These are phyloP conservation scores for Mucor ambiguus DNA, from an alignment of 371 early-diverging fungal species.

Conservation along the genomic window DNA sequence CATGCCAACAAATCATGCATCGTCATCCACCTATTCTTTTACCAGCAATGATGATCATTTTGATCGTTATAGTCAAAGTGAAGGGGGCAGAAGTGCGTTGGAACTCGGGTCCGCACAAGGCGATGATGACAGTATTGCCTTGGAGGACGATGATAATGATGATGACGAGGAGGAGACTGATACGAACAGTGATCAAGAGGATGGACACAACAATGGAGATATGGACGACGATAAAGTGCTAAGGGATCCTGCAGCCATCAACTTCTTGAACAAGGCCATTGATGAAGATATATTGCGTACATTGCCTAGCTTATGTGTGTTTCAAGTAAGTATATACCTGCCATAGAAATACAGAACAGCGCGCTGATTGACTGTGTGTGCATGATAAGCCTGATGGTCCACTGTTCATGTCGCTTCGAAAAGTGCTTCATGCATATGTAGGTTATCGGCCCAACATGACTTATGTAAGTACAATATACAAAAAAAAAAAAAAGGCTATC, in stretches of 20 bases:
- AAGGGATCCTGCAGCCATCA: slow-evolving; percentile 22
- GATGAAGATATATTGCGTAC: slow-evolving; percentile 56
- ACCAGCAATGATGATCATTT: slow-evolving; percentile 1
- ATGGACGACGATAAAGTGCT: slow-evolving; percentile 17
- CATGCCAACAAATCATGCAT: background rate
- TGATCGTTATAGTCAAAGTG: background rate
- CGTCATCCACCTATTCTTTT: slow-evolving; percentile 13
- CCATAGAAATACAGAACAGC: too few species aligned
- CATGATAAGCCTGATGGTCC: slow-evolving; percentile 49
- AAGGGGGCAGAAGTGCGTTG: slow-evolving; percentile 14
- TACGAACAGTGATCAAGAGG: slow-evolving; percentile 12
- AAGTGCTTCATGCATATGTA: slow-evolving; percentile 48
- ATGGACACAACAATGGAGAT: slow-evolving; percentile 17
- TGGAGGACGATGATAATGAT: slow-evolving; percentile 1
- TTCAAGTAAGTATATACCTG: slow-evolving; percentile 56
- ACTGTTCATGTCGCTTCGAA: slow-evolving; percentile 40
- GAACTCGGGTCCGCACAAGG: slow-evolving; percentile 14
- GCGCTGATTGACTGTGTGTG: background rate
- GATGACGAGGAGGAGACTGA: slow-evolving; percentile 2
- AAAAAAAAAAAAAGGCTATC: too few species aligned
- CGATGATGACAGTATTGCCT: slow-evolving; percentile 1
- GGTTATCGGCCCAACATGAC: slow-evolving; percentile 35
- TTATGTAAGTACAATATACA: slow-evolving; percentile 37
- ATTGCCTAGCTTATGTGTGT: slow-evolving; percentile 51
- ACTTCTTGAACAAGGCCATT: slow-evolving; percentile 44